A percentile compares a stretch with the other conserved stretches of the same genome.
These are phyloP conservation scores for Panicum miliaceum DNA, from an alignment of 176 grass and related monocot genomes.

Conservation along the genomic window DNA sequence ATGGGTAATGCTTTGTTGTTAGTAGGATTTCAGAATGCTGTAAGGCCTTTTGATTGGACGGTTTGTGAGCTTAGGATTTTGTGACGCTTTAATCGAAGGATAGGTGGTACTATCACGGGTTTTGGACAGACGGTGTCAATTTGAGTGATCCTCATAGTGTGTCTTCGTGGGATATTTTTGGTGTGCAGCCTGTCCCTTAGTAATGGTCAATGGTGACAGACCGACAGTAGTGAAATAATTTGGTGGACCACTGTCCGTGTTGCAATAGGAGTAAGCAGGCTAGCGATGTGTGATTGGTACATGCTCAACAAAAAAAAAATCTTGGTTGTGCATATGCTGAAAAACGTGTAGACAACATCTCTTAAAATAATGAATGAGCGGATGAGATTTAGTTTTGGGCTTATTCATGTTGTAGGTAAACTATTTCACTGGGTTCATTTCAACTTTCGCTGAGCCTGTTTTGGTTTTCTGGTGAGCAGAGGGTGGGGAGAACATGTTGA, in stretches of 20 bases:
- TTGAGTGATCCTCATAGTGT: neutral
- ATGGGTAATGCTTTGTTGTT: neutral
- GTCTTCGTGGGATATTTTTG: neutral
- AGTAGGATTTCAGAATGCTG: conserved; percentile 14
- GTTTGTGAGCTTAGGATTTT: neutral
- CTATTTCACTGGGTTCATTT: neutral
- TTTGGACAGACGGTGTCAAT: neutral
- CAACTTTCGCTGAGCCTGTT: neutral
- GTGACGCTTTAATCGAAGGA: neutral
- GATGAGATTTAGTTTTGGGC: neutral
- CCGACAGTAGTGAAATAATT: conserved; percentile 10
- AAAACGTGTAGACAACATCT: neutral
- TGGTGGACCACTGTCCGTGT: neutral
- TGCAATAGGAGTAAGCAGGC: neutral
- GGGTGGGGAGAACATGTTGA: neutral
- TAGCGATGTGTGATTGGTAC: neutral
- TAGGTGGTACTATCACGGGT: neutral
- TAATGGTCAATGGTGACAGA: conserved; percentile 12
- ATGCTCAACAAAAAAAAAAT: neutral
- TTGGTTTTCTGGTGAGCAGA: conserved; percentile 28
- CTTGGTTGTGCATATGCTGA: neutral
- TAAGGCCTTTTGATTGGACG: neutral
- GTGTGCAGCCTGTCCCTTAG: neutral
- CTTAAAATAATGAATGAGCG: neutral
- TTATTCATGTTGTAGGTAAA: neutral